Conservation (phyloP, 306 rosid genomes). For the Castanopsis chinensis region DNA sequence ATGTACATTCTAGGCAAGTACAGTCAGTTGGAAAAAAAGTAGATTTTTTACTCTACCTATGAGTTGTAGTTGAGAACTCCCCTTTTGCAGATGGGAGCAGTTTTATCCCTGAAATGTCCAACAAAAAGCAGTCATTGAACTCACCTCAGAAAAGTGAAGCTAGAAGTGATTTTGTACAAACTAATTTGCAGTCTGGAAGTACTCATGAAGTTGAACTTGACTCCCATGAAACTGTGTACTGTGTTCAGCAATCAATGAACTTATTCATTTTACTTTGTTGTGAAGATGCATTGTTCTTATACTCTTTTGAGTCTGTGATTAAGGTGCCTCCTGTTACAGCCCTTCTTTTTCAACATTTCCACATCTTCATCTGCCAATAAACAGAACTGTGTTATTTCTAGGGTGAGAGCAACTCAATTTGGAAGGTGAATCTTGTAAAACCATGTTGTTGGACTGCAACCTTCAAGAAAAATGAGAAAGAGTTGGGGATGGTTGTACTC, state of each 20-base stretch:
- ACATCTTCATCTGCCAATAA: conserved; percentile 24
- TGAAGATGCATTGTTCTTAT: conserved; percentile 61
- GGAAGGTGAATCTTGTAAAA: conserved; percentile 55
- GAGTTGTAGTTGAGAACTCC: conserved; percentile 17
- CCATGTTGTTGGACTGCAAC: conserved; percentile 75
- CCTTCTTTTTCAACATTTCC: conserved; percentile 18
- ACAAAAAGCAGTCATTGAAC: conserved; percentile 32
- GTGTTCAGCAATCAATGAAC: conserved; percentile 35
- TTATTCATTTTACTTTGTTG: conserved; percentile 57
- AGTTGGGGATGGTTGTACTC: conserved; percentile 52
- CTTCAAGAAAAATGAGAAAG: conserved; percentile 62
- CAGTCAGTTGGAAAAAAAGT: conserved; percentile 17
- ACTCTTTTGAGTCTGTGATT: conserved; percentile 47
- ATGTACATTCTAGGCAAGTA: conserved; percentile 70
- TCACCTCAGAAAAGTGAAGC: conserved; percentile 37
- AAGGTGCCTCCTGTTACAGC: conserved; percentile 50
- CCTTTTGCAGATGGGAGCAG: conserved; percentile 49
- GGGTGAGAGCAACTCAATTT: conserved; percentile 56
- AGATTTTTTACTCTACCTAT: conserved; percentile 4
- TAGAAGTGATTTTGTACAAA: conserved; percentile 25
- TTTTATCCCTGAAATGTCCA: conserved; percentile 35
- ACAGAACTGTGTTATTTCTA: conserved; percentile 30
- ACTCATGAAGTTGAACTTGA: conserved; percentile 39
- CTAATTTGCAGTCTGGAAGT: conserved; percentile 39
- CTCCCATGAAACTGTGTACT: conserved; percentile 32